A percentile compares a stretch with the other conserved stretches of the same genome.
Conservation (phyloP, 139 green algal genomes). For the Chlamydomonas sphaeroides region DNA sequence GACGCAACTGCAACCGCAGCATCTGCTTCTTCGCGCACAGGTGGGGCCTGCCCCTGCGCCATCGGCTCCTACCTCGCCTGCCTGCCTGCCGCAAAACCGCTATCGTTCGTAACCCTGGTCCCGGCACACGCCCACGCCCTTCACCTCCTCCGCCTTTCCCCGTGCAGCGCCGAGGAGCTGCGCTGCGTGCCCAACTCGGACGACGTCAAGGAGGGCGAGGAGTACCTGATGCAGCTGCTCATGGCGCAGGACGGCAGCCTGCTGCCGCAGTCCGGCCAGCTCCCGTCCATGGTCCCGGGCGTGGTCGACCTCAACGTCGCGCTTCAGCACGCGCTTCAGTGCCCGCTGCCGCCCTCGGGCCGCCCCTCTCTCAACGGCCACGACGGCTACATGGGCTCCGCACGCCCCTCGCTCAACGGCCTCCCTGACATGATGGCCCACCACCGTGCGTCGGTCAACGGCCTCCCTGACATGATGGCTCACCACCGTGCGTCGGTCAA, state of each 20-base stretch:
- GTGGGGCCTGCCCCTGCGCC: too few species aligned
- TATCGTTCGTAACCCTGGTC: too few species aligned
- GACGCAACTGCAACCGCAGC: slow-evolving; percentile 60
- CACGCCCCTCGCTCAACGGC: too few species aligned
- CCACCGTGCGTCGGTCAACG: too few species aligned
- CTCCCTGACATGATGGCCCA: too few species aligned
- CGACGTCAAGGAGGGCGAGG: slow-evolving; percentile 40
- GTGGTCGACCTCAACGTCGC: neutral
- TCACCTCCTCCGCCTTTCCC: slow-evolving; percentile 78
- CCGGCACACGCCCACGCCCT: too few species aligned
- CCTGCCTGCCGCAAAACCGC: too few species aligned
- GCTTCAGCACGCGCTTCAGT: slow-evolving; percentile 25
- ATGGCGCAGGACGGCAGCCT: slow-evolving; percentile 55
- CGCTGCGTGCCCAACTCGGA: slow-evolving; percentile 44
- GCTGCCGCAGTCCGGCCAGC: neutral
- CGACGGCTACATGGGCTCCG: neutral
- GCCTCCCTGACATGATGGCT: too few species aligned
- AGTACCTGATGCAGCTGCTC: slow-evolving; percentile 56
- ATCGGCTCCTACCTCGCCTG: too few species aligned
- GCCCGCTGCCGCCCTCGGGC: neutral
- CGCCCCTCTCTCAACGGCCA: slow-evolving; percentile 10
- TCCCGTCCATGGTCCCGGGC: neutral
- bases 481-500: neutral
- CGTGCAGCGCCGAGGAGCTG: slow-evolving; percentile 58
- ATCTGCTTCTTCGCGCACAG: slow-evolving; percentile 76